Percentiles rank a stretch among this genome's conserved stretches.
Conservation (phyloP, 768 basidiomycete genomes). For the Suillus spraguei region DNA sequence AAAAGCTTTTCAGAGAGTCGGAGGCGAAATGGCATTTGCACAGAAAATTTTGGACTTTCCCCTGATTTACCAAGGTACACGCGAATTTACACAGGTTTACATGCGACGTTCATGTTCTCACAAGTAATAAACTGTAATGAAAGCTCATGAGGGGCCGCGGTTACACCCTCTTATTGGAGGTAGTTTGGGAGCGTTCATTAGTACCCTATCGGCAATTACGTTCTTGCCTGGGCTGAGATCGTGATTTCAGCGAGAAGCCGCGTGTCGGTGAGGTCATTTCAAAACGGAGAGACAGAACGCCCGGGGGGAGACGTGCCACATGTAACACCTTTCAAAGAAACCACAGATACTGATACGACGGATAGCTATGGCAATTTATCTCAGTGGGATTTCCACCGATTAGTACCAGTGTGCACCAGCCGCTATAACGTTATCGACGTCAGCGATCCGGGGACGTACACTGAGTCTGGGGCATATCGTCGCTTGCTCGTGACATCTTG, state of each 20-base stretch:
- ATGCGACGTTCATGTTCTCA: background rate
- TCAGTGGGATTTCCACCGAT: background rate
- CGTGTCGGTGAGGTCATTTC: background rate
- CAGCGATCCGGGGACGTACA: background rate
- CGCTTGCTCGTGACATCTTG: background rate
- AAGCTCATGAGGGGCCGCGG: background rate
- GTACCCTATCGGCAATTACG: background rate
- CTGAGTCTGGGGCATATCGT: constrained; percentile 2
- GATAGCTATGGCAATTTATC: background rate
- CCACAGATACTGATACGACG: background rate
- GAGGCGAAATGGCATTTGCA: background rate
- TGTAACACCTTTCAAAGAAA: background rate
- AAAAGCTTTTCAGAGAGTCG: background rate
- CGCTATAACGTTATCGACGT: background rate
- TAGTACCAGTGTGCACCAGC: background rate
- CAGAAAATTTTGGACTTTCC: background rate
- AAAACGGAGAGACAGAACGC: background rate
- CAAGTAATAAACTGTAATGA: constrained; percentile 2
- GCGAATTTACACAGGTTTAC: background rate
- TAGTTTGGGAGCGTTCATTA: background rate
- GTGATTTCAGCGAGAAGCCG: constrained; percentile 1
- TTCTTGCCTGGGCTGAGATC: background rate
- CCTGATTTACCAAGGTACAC: constrained; percentile 1
- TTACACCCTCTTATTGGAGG: background rate
- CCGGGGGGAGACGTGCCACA: background rate